These are phyloP conservation scores for Massariosphaeria phaeospora DNA, from an alignment of 495 filamentous ascomycete genomes.

Conservation along the genomic window DNA sequence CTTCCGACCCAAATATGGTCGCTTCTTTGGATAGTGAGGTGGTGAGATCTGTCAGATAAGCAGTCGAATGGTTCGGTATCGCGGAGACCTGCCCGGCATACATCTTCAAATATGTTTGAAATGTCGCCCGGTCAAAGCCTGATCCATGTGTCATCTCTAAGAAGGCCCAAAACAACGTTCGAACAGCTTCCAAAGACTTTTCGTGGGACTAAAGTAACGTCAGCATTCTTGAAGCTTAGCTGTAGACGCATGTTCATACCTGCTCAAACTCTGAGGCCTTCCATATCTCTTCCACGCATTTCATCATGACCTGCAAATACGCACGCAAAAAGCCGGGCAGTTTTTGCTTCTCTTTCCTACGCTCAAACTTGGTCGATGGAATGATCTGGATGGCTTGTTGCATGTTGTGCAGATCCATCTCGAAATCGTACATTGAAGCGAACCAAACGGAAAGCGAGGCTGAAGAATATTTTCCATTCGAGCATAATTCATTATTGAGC, in stretches of 20 bases:
- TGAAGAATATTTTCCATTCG: conserved; percentile 33
- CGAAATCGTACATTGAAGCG: conserved; percentile 48
- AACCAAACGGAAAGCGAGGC: conserved; percentile 43
- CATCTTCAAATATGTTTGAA: conserved; percentile 30
- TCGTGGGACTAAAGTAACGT: background rate
- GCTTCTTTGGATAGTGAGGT: conserved; percentile 1
- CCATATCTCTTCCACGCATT: background rate
- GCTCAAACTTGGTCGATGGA: conserved; percentile 3
- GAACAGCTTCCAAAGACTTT: background rate
- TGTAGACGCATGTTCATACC: background rate
- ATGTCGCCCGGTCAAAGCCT: conserved; percentile 28
- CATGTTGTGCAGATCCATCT: conserved; percentile 44
- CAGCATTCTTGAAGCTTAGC: background rate
- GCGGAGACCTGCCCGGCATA: background rate
- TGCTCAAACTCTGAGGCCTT: background rate
- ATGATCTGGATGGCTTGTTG: conserved; percentile 16
- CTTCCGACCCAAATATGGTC: conserved; percentile 7
- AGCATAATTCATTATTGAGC: conserved; percentile 56
- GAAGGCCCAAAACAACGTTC: conserved; percentile 27
- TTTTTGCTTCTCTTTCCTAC: conserved; percentile 12
- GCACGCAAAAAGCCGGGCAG: conserved; percentile 9
- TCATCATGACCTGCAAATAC: background rate
- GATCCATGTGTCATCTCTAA: conserved; percentile 1
- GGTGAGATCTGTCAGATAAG: background rate
- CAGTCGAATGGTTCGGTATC: background rate